phyloP scores from a whole-genome alignment of 352 stramenopile species.

The Pythium insidiosum region DNA sequence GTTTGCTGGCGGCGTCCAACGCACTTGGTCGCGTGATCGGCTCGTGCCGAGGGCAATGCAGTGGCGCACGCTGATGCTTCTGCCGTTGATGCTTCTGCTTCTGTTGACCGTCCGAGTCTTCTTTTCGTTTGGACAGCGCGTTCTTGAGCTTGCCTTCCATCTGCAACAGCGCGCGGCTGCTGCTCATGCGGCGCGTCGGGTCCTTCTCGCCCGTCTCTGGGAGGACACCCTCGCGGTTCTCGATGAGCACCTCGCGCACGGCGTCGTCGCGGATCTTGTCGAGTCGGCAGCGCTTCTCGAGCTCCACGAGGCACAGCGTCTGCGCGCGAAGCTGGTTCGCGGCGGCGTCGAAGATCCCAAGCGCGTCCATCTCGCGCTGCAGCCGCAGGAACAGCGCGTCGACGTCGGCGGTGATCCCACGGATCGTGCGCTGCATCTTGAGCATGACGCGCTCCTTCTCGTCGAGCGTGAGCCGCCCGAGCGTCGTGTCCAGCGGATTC shows the following conservation, averaged over 20 bases:
- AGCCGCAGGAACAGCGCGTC: slow-evolving; percentile 45
- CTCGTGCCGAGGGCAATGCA: no score
- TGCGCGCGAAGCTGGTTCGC: slow-evolving; percentile 58
- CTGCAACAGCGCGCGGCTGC: background rate
- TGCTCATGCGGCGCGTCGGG: slow-evolving; percentile 8
- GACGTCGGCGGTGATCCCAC: slow-evolving; percentile 40
- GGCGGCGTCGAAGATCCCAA: slow-evolving; percentile 53
- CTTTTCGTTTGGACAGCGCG: no score
- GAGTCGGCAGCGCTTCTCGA: slow-evolving; percentile 55
- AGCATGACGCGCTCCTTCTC: slow-evolving; percentile 71
- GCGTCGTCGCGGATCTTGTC: slow-evolving; percentile 56
- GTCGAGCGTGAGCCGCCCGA: slow-evolving; percentile 49
- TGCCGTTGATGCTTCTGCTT: no score
- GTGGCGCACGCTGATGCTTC: no score
- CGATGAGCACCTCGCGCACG: slow-evolving; percentile 36
- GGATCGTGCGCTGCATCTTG: slow-evolving; percentile 63
- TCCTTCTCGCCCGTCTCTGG: slow-evolving; percentile 10
- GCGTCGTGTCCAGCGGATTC: slow-evolving; percentile 44
- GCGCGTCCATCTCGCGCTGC: slow-evolving; percentile 38
- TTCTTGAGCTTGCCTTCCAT: no score
- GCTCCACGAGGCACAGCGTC: slow-evolving; percentile 56
- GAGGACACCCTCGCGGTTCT: background rate
- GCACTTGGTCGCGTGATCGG: no score
- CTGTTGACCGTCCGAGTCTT: no score
- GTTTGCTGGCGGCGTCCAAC: no score